Conservation (phyloP, 352 stramenopile species). For the Pilasporangium apinafurcum region DNA sequence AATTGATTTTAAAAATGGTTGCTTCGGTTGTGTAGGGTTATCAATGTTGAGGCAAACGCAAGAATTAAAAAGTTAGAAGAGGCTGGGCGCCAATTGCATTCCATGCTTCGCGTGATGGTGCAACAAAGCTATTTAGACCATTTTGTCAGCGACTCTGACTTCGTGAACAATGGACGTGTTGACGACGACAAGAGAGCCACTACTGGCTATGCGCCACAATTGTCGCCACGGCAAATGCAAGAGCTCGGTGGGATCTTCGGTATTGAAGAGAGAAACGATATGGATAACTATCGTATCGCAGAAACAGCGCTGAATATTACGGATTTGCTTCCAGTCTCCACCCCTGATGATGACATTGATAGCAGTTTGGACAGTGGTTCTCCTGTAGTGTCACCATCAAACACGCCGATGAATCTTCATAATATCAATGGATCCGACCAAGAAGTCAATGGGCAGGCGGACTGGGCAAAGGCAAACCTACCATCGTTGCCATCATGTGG, state of each 20-base stretch:
- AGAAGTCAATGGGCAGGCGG: no score
- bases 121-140: constrained; percentile 65
- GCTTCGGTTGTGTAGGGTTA: constrained; percentile 9
- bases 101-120: constrained; percentile 56
- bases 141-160: constrained; percentile 19
- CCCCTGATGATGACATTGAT: no score
- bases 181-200: constrained; percentile 18
- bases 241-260: constrained; percentile 49
- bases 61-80: constrained; percentile 66
- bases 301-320: no score
- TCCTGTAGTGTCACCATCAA: no score
- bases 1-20: not conserved
- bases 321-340: no score
- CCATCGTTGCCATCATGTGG: no score
- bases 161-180: constrained; percentile 7
- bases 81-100: constrained; percentile 46
- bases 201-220: constrained; percentile 12
- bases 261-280: constrained; percentile 10
- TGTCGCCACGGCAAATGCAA: constrained; percentile 38
- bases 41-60: constrained; percentile 36
- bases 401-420: no score
- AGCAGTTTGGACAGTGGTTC: no score
- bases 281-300: no score
- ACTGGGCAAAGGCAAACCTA: no score
- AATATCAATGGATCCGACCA: no score